Evolutionary conservation across 139 green algal genomes (phyloP).

Genomic region (Eudorina sp.): DNA sequence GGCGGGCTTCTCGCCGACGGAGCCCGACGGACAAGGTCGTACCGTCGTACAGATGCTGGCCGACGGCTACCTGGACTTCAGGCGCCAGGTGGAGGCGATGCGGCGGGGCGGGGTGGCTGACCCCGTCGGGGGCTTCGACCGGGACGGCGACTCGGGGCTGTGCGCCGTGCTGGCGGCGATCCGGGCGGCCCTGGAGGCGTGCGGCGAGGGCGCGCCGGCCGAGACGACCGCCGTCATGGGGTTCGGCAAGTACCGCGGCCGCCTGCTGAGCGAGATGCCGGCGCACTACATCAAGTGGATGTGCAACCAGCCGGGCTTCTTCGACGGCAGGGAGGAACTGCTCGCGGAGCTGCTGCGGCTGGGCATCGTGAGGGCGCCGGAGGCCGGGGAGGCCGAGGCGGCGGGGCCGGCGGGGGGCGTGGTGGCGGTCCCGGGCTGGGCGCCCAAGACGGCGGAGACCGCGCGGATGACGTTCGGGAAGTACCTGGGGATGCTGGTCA

Average conservation of each 20-base stretch:
- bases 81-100: background rate
- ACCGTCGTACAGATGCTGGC: background rate
- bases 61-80: background rate
- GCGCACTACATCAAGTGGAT: conserved; percentile 12
- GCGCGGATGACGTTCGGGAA: background rate
- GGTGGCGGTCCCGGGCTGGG: no score
- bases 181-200: background rate
- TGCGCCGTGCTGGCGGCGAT: background rate
- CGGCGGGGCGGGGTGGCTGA: no score
- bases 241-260: conserved; percentile 1
- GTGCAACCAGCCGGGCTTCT: background rate
- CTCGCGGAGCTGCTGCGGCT: background rate
- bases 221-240: background rate
- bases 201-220: background rate
- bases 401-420: background rate
- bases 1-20: background rate
- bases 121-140: no score
- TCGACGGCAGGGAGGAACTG: background rate
- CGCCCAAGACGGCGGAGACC: no score
- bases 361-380: background rate
- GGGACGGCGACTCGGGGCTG: background rate
- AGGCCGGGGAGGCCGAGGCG: background rate
- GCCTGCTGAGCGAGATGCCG: background rate
- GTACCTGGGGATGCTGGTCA: background rate
- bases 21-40: background rate